phyloP scores from a whole-genome alignment of 1,139 yeast species.

The Blastobotrys persicus region DNA sequence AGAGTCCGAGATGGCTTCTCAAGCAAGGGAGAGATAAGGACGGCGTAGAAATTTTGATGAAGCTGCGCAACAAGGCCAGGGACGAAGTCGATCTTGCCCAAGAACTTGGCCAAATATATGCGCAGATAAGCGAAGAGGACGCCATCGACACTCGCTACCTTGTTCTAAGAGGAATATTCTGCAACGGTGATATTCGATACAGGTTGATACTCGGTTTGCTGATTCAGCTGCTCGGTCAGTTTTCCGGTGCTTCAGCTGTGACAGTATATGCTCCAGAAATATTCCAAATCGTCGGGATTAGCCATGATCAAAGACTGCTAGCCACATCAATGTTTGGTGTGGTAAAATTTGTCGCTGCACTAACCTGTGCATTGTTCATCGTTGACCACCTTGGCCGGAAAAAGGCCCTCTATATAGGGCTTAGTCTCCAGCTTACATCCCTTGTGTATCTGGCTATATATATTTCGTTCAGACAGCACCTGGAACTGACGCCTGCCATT shows the following conservation, averaged over 20 bases:
- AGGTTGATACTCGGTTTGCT: constrained; percentile 46
- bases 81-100: constrained; percentile 48
- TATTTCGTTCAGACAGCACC: constrained; percentile 23
- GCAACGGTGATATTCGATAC: constrained; percentile 16
- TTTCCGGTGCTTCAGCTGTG: constrained; percentile 62
- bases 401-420: constrained; percentile 44
- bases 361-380: constrained; percentile 46
- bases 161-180: background rate
- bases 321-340: constrained; percentile 52
- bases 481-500: background rate
- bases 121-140: constrained; percentile 1
- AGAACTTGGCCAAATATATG: constrained; percentile 45
- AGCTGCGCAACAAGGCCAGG: constrained; percentile 48
- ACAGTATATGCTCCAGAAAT: constrained; percentile 54
- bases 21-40: constrained; percentile 39
- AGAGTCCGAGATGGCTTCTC: constrained; percentile 50
- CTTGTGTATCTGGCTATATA: constrained; percentile 46
- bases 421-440: constrained; percentile 40
- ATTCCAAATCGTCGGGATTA: constrained; percentile 52
- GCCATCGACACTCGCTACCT: background rate
- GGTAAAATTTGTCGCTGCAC: constrained; percentile 46
- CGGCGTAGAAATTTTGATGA: constrained; percentile 44
- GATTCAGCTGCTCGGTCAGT: constrained; percentile 56
- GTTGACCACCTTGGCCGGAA: constrained; percentile 52
- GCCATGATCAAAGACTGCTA: constrained; percentile 35